These are phyloP conservation scores for Amylocystis lapponica DNA, from an alignment of 768 basidiomycete genomes.

Conservation along the genomic window DNA sequence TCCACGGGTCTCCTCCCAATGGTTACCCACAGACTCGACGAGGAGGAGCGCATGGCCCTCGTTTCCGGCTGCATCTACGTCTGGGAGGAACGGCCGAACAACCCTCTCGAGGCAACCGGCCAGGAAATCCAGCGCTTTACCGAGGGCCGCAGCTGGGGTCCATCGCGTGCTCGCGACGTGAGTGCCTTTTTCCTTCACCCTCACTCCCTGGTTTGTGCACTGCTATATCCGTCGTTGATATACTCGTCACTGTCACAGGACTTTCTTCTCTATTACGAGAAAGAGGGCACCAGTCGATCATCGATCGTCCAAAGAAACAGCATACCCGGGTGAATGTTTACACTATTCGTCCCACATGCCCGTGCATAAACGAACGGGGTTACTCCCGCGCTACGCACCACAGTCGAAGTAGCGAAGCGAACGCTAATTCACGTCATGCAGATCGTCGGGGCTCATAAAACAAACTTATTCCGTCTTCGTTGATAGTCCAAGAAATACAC, in stretches of 20 bases:
- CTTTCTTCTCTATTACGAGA: constrained; percentile 37
- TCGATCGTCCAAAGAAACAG: constrained; percentile 19
- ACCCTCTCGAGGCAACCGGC: constrained; percentile 28
- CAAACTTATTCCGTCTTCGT: constrained; percentile 36
- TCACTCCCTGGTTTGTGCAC: constrained; percentile 7
- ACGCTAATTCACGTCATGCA: constrained; percentile 6
- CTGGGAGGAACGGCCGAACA: constrained; percentile 32
- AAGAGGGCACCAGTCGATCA: constrained; percentile 22
- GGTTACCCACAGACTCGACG: constrained; percentile 33
- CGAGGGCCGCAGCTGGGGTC: constrained; percentile 32
- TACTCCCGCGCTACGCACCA: too few species aligned
- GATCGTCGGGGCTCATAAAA: constrained; percentile 28
- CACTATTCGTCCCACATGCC: background rate
- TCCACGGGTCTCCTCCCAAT: constrained; percentile 27
- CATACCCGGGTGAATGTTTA: constrained; percentile 16
- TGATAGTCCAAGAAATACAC: constrained; percentile 20
- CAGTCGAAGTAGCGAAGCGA: too few species aligned
- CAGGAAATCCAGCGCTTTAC: constrained; percentile 34
- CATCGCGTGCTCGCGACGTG: constrained; percentile 30
- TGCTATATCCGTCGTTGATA: background rate
- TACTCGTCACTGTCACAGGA: constrained; percentile 19
- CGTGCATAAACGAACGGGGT: too few species aligned
- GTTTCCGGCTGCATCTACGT: constrained; percentile 32
- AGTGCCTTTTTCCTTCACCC: constrained; percentile 5
- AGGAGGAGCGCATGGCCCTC: constrained; percentile 31